Conservation (phyloP, 192 early-diverging fungal species). For the Coemansia reversa region DNA sequence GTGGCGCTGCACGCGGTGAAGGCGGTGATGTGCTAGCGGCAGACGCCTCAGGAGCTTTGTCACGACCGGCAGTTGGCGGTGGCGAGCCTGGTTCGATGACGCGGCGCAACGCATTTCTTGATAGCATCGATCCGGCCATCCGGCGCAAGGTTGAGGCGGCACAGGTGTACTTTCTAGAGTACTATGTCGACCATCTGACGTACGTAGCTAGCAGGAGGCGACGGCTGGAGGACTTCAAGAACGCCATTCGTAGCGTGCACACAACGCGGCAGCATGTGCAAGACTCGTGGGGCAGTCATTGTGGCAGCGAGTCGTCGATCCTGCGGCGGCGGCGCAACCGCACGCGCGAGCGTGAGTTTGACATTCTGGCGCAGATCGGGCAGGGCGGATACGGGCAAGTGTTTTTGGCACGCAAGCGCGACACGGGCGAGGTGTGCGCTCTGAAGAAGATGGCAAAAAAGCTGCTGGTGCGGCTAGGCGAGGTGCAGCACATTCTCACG, state of each 20-base stretch:
- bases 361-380: constrained; percentile 69
- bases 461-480: constrained; percentile 62
- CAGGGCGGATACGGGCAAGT: constrained; percentile 81
- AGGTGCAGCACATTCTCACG: constrained; percentile 69
- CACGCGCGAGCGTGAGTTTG: constrained; percentile 63
- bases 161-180: constrained; percentile 68
- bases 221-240: constrained; percentile 61
- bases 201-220: constrained; percentile 66
- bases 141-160: constrained; percentile 52
- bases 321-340: constrained; percentile 67
- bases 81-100: constrained; percentile 43
- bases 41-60: constrained; percentile 6
- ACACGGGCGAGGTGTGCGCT: constrained; percentile 66
- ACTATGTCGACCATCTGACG: constrained; percentile 74
- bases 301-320: constrained; percentile 54
- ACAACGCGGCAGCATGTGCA: constrained; percentile 54
- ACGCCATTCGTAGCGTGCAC: constrained; percentile 40
- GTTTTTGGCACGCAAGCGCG: constrained; percentile 66
- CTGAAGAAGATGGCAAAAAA: constrained; percentile 75
- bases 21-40: constrained; percentile 4
- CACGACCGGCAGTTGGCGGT: constrained; percentile 7
- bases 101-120: constrained; percentile 46
- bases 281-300: constrained; percentile 60
- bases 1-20: background rate
- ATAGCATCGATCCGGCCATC: constrained; percentile 47